phyloP scores from a whole-genome alignment of 495 filamentous ascomycete genomes.

The Sordaria brevicollis region DNA sequence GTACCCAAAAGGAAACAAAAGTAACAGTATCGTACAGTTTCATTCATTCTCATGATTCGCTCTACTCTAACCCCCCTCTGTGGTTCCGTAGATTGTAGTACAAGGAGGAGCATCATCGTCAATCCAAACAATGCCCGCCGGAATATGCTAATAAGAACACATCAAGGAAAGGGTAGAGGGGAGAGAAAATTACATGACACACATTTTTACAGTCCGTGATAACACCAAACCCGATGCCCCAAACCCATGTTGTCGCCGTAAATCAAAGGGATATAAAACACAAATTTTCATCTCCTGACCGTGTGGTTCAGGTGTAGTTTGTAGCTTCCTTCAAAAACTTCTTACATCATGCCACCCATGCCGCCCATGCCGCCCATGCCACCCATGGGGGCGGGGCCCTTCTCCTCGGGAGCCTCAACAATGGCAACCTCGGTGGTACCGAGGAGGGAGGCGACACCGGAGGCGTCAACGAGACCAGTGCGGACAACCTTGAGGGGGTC shows the following conservation, averaged over 20 bases:
- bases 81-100: conserved; percentile 16
- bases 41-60: neutral
- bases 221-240: conserved; percentile 25
- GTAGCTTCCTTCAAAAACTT: conserved; percentile 6
- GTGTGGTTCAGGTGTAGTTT: neutral
- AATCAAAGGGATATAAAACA: conserved; percentile 13
- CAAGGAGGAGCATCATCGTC: conserved; percentile 9
- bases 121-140: conserved; percentile 2
- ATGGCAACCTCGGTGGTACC: conserved; percentile 98
- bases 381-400: conserved; percentile 54
- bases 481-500: conserved; percentile 99
- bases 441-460: conserved; percentile 90
- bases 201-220: conserved; percentile 17
- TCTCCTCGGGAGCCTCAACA: conserved; percentile 90
- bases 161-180: conserved; percentile 20
- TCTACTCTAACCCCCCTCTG: conserved; percentile 20
- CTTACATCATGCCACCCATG: conserved; percentile 47
- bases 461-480: conserved; percentile 86
- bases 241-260: conserved; percentile 19
- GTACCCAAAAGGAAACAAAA: neutral
- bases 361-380: conserved; percentile 55
- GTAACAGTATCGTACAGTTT: neutral
- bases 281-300: neutral
- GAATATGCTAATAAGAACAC: conserved; percentile 18
- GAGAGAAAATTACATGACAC: conserved; percentile 22